These are phyloP conservation scores for Globisporangium emineosum DNA, from an alignment of 352 stramenopile genomes.

Conservation along the genomic window DNA sequence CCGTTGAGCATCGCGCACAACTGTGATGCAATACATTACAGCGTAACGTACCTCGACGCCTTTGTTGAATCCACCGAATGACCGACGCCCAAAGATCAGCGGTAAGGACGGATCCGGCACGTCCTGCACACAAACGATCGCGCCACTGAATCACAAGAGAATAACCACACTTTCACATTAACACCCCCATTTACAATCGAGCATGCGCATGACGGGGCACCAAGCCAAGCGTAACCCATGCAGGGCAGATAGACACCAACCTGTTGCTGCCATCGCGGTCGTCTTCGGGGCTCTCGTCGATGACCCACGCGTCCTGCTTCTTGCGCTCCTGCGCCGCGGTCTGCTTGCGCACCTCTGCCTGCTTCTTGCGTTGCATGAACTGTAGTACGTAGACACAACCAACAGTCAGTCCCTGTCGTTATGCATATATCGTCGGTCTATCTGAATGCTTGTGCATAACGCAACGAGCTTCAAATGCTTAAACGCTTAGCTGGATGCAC, in stretches of 20 bases:
- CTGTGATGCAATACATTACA: not conserved
- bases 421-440: no score
- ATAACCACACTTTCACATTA: not conserved
- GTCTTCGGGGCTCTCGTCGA: conserved; percentile 25
- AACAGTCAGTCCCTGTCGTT: not conserved
- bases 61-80: conserved; percentile 82
- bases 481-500: conserved; percentile 19
- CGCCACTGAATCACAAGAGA: not conserved
- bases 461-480: no score
- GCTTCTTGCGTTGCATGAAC: conserved; percentile 88
- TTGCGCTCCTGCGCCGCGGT: conserved; percentile 49
- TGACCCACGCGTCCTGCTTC: conserved; percentile 60
- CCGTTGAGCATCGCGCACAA: no score
- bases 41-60: conserved; percentile 44
- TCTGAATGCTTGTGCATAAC: not conserved
- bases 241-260: not conserved
- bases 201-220: not conserved
- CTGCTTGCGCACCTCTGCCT: conserved; percentile 48
- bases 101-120: conserved; percentile 71
- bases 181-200: not conserved
- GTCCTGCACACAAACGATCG: conserved; percentile 51
- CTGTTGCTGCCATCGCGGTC: conserved; percentile 23
- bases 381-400: conserved; percentile 16
- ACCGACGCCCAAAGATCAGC: conserved; percentile 73
- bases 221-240: not conserved